Evolutionary conservation across 2,329 filamentous ascomycete species (phyloP).

Genomic region (Trichoderma gracile): DNA sequence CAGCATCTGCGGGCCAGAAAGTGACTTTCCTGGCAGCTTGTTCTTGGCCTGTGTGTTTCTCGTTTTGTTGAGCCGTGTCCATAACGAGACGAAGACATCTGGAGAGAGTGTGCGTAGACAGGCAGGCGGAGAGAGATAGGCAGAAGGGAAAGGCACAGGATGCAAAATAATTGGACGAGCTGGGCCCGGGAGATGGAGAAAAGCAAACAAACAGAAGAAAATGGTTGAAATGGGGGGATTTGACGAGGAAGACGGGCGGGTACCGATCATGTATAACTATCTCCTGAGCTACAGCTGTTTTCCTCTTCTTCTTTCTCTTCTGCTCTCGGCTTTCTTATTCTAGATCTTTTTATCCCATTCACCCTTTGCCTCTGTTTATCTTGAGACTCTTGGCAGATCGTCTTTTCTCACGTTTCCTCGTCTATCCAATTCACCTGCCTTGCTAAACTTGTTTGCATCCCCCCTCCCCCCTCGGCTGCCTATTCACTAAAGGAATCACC

Average conservation of each 20-base stretch:
- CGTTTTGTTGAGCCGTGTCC: slow-evolving; percentile 1
- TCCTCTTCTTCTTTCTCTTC: neutral
- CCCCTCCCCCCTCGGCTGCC: neutral
- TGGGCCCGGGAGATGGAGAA: slow-evolving; percentile 7
- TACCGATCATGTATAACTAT: slow-evolving; percentile 20
- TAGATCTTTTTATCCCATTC: neutral
- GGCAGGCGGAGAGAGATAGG: neutral
- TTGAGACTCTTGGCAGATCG: neutral
- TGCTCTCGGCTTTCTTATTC: slow-evolving; percentile 3
- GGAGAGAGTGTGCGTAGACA: no score
- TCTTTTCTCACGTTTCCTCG: neutral
- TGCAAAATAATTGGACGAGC: slow-evolving; percentile 23
- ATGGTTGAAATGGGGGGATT: neutral
- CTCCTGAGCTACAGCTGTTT: slow-evolving; percentile 9
- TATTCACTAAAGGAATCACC: neutral
- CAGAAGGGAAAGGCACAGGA: neutral
- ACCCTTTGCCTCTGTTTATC: neutral
- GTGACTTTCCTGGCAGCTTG: slow-evolving; percentile 11
- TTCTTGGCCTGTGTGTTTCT: neutral
- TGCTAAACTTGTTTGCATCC: neutral
- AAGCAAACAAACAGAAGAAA: slow-evolving; percentile 15
- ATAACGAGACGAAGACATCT: neutral
- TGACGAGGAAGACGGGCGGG: slow-evolving; percentile 6
- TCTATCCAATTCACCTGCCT: neutral
- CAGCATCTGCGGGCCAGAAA: slow-evolving; percentile 5